These are phyloP conservation scores for Spiraea crenata DNA, from an alignment of 331 rosid genomes.

Conservation along the genomic window DNA sequence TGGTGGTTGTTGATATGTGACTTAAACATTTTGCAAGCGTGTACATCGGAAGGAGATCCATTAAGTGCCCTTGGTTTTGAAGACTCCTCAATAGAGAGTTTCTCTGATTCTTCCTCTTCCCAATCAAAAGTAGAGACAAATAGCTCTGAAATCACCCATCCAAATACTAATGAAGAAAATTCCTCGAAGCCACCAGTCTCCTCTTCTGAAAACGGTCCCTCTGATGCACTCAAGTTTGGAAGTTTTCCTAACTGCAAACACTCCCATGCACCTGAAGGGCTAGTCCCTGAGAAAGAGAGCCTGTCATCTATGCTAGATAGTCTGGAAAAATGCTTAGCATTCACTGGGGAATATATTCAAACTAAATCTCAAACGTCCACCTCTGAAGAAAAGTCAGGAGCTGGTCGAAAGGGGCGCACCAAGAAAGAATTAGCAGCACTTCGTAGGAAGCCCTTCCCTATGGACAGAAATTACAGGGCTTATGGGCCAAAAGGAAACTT, in stretches of 20 bases:
- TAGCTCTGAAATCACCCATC: slow-evolving; percentile 12
- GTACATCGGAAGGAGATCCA: slow-evolving; percentile 36
- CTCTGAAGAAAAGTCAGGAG: slow-evolving; percentile 41
- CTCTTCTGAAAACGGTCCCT: background rate
- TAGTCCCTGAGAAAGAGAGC: slow-evolving; percentile 11
- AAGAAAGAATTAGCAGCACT: slow-evolving; percentile 50
- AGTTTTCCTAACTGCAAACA: slow-evolving; percentile 18
- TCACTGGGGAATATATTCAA: slow-evolving; percentile 19
- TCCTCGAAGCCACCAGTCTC: background rate
- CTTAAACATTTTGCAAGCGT: slow-evolving; percentile 56
- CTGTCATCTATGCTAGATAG: slow-evolving; percentile 28
- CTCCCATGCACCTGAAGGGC: slow-evolving; percentile 24
- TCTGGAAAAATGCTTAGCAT: slow-evolving; percentile 31
- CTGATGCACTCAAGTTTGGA: slow-evolving; percentile 34
- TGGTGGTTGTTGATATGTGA: slow-evolving; percentile 63
- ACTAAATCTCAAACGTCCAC: slow-evolving; percentile 7
- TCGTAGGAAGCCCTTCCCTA: slow-evolving; percentile 43
- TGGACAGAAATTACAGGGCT: slow-evolving; percentile 45
- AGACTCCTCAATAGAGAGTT: slow-evolving; percentile 21
- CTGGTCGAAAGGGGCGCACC: slow-evolving; percentile 30
- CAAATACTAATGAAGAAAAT: slow-evolving; percentile 6
- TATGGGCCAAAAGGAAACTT: slow-evolving; percentile 42
- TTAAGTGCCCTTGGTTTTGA: slow-evolving; percentile 24
- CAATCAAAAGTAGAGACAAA: slow-evolving; percentile 27
- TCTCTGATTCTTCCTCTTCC: slow-evolving; percentile 15